Evolutionary conservation across 805 yeast genomes (phyloP).

Genomic region (Wickerhamiella hasegawae): DNA sequence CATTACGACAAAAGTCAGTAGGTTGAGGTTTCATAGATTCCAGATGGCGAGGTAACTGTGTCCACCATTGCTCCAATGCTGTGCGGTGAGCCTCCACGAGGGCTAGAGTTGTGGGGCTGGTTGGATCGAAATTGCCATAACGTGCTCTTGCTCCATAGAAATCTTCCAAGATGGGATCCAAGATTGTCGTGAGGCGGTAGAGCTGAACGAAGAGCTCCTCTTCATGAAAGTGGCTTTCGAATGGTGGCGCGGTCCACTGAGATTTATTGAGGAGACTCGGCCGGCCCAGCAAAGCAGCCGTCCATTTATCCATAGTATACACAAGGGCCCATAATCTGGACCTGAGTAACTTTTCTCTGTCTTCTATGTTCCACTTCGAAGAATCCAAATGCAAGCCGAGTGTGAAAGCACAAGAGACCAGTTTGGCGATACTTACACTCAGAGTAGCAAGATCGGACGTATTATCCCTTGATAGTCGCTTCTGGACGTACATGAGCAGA

Average conservation of each 20-base stretch:
- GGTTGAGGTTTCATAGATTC: conserved; percentile 14
- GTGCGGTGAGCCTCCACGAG: conserved; percentile 11
- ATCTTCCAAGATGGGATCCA: conserved; percentile 15
- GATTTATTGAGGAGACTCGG: conserved; percentile 13
- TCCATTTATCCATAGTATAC: conserved; percentile 25
- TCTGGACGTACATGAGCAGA: conserved; percentile 19
- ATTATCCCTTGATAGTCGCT: conserved; percentile 19
- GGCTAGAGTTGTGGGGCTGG: conserved; percentile 4
- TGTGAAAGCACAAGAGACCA: conserved; percentile 18
- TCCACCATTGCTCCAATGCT: conserved; percentile 15
- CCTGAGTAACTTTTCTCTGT: conserved; percentile 19
- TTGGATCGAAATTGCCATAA: conserved; percentile 7
- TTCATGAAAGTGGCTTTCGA: conserved; percentile 14
- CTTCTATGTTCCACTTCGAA: conserved; percentile 21
- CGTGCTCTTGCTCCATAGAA: conserved; percentile 12
- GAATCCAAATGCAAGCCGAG: conserved; percentile 24
- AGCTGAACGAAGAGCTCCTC: conserved; percentile 19
- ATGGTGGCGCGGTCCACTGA: conserved; percentile 7
- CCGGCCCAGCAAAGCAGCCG: conserved; percentile 20
- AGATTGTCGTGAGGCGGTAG: conserved; percentile 15
- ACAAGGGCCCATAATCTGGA: conserved; percentile 22
- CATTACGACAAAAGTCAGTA: conserved; percentile 19
- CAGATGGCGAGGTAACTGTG: conserved; percentile 15
- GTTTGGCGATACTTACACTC: conserved; percentile 16
- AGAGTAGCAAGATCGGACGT: conserved; percentile 17